These are phyloP conservation scores for Neurospora hispaniola DNA, from an alignment of 495 filamentous ascomycete species.

Conservation along the genomic window DNA sequence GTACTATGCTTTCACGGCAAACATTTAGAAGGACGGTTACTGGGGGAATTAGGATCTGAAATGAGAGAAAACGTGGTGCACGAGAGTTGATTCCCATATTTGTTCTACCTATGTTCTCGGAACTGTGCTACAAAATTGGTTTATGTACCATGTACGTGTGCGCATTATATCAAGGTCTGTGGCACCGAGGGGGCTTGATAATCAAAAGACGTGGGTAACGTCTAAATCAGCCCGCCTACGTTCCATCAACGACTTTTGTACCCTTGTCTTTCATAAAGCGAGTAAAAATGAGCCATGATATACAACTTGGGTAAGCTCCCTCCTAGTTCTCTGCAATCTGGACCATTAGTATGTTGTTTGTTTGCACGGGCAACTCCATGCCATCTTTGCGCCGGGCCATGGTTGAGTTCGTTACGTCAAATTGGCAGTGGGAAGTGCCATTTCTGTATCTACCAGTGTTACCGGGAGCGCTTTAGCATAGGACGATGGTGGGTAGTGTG, in stretches of 20 bases:
- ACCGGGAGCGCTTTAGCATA: neutral
- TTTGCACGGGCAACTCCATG: too few species aligned
- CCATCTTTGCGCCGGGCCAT: too few species aligned
- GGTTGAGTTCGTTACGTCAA: too few species aligned
- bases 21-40: neutral
- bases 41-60: neutral
- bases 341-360: too few species aligned
- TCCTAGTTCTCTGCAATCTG: too few species aligned
- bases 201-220: neutral
- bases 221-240: too few species aligned
- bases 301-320: too few species aligned
- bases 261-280: too few species aligned
- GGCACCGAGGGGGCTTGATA: neutral
- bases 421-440: neutral
- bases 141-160: neutral
- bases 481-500: neutral
- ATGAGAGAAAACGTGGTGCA: neutral
- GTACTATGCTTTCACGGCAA: neutral
- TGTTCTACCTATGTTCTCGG: neutral
- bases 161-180: neutral
- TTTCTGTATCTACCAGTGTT: neutral
- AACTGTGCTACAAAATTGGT: neutral
- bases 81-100: neutral
- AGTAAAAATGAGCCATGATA: too few species aligned
- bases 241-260: too few species aligned